Conservation (phyloP, 2,329 filamentous ascomycete genomes). For the Neofusicoccum parvum region DNA sequence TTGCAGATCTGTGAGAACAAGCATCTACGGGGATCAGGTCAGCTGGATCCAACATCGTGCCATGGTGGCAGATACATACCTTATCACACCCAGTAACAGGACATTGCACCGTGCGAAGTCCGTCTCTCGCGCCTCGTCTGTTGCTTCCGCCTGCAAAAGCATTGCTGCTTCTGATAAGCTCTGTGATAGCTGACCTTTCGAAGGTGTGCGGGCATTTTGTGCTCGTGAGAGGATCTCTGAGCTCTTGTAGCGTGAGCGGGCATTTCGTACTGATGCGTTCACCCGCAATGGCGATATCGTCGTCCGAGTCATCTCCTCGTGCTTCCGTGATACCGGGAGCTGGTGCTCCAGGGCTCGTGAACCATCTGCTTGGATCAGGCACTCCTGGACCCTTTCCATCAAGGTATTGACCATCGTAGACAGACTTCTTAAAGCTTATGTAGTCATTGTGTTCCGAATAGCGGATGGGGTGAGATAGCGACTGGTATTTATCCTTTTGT, state of each 20-base stretch:
- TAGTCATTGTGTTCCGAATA: conserved; percentile 65
- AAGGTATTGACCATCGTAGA: conserved; percentile 62
- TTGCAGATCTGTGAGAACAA: conserved; percentile 34
- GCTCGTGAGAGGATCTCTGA: conserved; percentile 68
- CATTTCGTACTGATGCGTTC: conserved; percentile 69
- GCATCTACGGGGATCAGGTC: conserved; percentile 28
- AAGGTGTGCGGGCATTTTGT: conserved; percentile 72
- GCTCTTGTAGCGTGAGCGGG: conserved; percentile 65
- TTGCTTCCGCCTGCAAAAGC: conserved; percentile 24
- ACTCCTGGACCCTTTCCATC: conserved; percentile 56
- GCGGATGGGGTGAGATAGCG: conserved; percentile 39
- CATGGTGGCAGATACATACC: background rate
- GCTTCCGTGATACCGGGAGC: conserved; percentile 44
- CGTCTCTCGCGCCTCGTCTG: conserved; percentile 27
- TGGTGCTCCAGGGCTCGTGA: conserved; percentile 53
- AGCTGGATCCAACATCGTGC: too few species aligned
- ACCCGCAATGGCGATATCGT: conserved; percentile 68
- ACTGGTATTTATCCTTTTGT: conserved; percentile 48
- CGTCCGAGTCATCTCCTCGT: conserved; percentile 56
- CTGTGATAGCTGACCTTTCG: conserved; percentile 65
- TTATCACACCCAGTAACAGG: conserved; percentile 11
- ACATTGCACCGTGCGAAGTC: conserved; percentile 41
- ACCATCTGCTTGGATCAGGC: conserved; percentile 64
- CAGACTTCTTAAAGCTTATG: conserved; percentile 60
- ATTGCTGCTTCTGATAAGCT: conserved; percentile 47